Percentiles rank a stretch among this genome's conserved stretches.
Conservation (phyloP, 176 grass and related monocot species). For the Rhynchospora pubera region DNA sequence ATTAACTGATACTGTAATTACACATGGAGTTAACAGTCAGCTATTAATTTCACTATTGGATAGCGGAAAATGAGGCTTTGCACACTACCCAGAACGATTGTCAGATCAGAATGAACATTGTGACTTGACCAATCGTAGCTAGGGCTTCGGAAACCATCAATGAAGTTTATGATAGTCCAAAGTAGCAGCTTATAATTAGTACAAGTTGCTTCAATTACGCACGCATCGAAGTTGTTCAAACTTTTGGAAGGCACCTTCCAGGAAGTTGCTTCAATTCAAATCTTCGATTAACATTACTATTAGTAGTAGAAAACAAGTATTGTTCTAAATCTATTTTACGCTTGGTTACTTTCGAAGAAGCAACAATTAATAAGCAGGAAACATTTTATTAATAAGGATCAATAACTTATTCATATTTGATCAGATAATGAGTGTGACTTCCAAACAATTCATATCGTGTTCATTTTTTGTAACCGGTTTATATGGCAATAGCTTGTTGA, state of each 20-base stretch:
- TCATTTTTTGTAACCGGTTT: neutral
- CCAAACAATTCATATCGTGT: neutral
- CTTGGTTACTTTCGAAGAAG: neutral
- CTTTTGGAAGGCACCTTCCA: neutral
- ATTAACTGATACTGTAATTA: neutral
- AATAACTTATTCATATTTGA: neutral
- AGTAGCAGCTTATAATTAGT: neutral
- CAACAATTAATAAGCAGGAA: neutral
- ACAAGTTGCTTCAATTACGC: neutral
- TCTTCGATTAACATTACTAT: neutral
- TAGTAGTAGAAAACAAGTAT: neutral
- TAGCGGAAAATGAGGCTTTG: slow-evolving; percentile 14
- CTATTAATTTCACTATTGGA: neutral
- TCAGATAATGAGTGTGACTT: neutral
- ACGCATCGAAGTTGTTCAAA: neutral
- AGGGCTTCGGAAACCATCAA: neutral
- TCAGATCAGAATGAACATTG: neutral
- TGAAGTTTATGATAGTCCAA: neutral
- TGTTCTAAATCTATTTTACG: neutral
- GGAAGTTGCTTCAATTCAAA: neutral
- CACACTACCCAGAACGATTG: neutral
- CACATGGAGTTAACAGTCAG: neutral
- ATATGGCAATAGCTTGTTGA: neutral
- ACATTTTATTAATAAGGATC: neutral
- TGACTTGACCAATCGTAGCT: no score